Percentiles rank a stretch among this genome's conserved stretches.
Conservation (phyloP, 2,329 filamentous ascomycete genomes). For the Scedosporium minutisporum region DNA sequence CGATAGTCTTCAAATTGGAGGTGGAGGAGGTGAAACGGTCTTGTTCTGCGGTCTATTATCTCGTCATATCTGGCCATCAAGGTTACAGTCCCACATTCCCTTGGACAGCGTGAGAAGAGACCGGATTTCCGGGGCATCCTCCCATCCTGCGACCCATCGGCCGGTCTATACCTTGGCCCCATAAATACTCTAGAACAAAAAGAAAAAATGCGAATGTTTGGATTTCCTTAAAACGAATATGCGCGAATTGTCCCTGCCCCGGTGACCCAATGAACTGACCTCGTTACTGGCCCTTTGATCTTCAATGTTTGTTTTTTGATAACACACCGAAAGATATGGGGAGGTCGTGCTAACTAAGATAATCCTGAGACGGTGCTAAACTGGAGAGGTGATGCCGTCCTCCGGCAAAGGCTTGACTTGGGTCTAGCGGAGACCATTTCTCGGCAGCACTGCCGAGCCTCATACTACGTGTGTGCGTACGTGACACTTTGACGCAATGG, state of each 20-base stretch:
- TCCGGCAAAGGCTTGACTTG: too few species aligned
- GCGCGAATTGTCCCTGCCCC: background rate
- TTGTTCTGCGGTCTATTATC: background rate
- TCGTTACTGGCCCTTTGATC: too few species aligned
- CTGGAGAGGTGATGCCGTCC: too few species aligned
- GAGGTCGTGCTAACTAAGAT: too few species aligned
- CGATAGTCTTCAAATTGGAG: background rate
- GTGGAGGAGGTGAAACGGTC: background rate
- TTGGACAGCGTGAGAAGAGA: background rate
- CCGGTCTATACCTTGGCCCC: background rate
- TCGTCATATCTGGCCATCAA: background rate
- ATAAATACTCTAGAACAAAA: background rate
- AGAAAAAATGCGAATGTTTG: background rate
- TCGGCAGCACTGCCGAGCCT: too few species aligned
- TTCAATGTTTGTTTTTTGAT: too few species aligned
- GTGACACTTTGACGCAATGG: too few species aligned
- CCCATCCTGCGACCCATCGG: background rate
- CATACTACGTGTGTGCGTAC: too few species aligned
- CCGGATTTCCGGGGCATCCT: background rate
- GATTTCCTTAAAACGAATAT: background rate
- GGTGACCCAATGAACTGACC: too few species aligned
- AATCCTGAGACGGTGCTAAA: too few species aligned
- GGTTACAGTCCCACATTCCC: background rate
- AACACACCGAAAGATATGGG: too few species aligned
- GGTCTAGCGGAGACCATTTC: too few species aligned